phyloP scores from a whole-genome alignment of 371 early-diverging fungal genomes.

The Zancudomyces culisetae region DNA sequence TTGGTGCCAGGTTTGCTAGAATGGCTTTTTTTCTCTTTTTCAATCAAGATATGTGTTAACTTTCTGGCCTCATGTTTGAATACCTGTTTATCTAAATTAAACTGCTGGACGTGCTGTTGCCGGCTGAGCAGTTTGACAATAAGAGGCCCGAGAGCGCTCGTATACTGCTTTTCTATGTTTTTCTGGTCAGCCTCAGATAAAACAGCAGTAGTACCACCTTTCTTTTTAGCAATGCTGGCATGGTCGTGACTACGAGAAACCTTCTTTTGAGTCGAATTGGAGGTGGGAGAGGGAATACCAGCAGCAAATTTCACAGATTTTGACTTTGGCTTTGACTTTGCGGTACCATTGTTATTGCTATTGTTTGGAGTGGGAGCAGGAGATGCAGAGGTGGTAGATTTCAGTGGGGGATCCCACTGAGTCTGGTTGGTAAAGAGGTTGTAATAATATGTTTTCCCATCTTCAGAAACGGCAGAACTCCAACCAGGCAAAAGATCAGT shows the following conservation, averaged over 20 bases:
- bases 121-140: conserved; percentile 44
- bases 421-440: conserved; percentile 23
- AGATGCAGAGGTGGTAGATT: neutral
- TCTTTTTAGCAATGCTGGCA: too few species aligned
- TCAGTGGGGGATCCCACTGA: conserved; percentile 29
- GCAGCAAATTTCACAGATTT: neutral
- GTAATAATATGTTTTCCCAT: conserved; percentile 29
- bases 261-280: neutral
- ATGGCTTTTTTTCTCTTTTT: conserved; percentile 35
- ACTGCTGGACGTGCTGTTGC: conserved; percentile 29
- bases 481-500: too few species aligned
- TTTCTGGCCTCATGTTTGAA: conserved; percentile 54
- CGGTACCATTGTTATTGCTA: neutral
- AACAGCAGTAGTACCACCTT: neutral
- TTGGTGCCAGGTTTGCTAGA: conserved; percentile 3
- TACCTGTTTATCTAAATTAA: conserved; percentile 30
- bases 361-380: neutral
- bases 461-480: conserved; percentile 17
- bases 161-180: conserved; percentile 25
- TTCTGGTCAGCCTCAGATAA: neutral
- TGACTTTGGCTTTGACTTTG: neutral
- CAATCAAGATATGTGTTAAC: conserved; percentile 36
- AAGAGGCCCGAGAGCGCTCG: conserved; percentile 29
- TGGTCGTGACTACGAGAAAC: too few species aligned
- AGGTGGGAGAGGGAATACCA: neutral